Conservation (phyloP, 768 basidiomycete species). For the Suillus luteus region DNA sequence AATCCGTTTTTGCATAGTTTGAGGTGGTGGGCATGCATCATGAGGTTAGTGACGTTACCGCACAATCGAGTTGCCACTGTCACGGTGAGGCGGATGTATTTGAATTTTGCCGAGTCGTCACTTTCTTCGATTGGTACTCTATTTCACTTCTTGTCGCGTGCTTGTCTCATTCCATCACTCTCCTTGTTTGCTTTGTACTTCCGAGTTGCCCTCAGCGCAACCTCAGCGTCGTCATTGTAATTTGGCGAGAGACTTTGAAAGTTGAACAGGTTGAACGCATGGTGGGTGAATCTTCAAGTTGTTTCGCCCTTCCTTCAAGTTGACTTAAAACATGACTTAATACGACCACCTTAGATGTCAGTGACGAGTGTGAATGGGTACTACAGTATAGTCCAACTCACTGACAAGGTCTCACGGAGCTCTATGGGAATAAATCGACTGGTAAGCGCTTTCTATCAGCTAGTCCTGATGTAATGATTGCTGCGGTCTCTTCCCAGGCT, state of each 20-base stretch:
- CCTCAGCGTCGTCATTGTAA: neutral
- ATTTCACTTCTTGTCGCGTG: neutral
- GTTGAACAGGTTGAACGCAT: neutral
- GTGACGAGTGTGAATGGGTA: too few relatives aligned
- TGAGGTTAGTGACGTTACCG: too few relatives aligned
- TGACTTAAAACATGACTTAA: neutral
- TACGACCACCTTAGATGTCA: too few relatives aligned
- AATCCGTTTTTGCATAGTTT: neutral
- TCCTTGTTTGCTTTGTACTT: neutral
- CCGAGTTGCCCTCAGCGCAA: neutral
- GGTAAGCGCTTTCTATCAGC: neutral
- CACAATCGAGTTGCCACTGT: too few relatives aligned
- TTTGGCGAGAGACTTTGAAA: neutral
- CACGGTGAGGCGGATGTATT: too few relatives aligned
- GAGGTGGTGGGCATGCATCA: too few relatives aligned
- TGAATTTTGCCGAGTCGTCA: too few relatives aligned
- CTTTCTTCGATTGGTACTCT: neutral
- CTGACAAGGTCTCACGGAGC: too few relatives aligned
- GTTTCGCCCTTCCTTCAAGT: neutral
- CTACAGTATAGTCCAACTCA: too few relatives aligned
- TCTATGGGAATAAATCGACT: too few relatives aligned
- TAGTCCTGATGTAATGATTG: neutral
- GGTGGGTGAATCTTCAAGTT: neutral
- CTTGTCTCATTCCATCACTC: neutral
- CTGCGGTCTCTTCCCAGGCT: neutral